Evolutionary conservation across 2,329 filamentous ascomycete genomes (phyloP), one percentile per base, ranked within the genome.

Genomic region (Fusarium verrucosum): DNA sequence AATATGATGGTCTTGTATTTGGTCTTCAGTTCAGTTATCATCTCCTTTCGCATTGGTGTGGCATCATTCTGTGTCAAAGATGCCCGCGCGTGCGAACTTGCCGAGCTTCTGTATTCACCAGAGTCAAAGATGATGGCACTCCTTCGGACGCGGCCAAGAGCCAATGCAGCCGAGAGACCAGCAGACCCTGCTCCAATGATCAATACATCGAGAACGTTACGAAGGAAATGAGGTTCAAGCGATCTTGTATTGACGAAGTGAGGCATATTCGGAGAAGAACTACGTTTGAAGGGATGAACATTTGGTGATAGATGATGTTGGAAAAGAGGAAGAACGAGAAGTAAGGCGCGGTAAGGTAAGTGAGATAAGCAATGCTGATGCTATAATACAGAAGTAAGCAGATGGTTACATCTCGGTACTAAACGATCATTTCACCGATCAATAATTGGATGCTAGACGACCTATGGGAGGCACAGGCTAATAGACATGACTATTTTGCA

Each of bases 161-260:
- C 10, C 0, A 59, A 3, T 7, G 53, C 56, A 4, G 44, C 56
- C 0, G 44, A 58, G 2, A 58, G 53, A 4, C 56, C 44, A 3
- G 54, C 37, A 7, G 26, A 16, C 2, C 44, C 37, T 1, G 10
- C 8, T 2, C 54, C 37, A 2, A 58, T 52, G 16, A 58, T 38
- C 32, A 58, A 19, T 4, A 58, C 53, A 43, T 58, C 53, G 0
- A 58, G 16, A 5, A 32, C 56, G n/a, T 58, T 58, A 5, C 44
- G 56, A 40, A 58, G 53, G 7, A 51, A 58, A n/a, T 58, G 37
- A 25, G 56, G 32, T 2, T 58, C 44, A 1, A 58, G 16, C 1
- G 0, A 9, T 2, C n/a, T 23, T 14, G 25, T 10, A 10, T 5
- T 41, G 2, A 32, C 5, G 4, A 26, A 5, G 9, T 50, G 42